These are phyloP conservation scores for Fusarium brachygibbosum DNA, from an alignment of 2,329 filamentous ascomycete genomes.

Conservation along the genomic window DNA sequence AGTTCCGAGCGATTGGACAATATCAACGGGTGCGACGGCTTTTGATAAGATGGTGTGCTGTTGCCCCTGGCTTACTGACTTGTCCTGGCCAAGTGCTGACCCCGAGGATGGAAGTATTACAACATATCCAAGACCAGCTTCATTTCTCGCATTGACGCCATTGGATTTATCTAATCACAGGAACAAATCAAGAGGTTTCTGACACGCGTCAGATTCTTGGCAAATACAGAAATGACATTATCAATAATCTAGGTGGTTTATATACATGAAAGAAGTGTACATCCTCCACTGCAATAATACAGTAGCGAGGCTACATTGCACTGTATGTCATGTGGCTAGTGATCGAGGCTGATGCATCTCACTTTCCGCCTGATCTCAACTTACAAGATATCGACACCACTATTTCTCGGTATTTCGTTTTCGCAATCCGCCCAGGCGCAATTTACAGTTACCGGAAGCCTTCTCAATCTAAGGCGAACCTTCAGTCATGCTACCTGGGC, in stretches of 20 bases:
- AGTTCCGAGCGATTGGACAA: not conserved
- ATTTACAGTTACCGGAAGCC: not conserved
- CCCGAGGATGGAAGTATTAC: not conserved
- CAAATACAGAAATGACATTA: not conserved
- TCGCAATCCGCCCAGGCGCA: not conserved
- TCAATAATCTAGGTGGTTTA: too few species aligned
- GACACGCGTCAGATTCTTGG: not conserved
- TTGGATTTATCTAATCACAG: not conserved
- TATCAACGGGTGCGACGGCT: not conserved
- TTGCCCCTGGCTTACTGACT: slow-evolving; percentile 5
- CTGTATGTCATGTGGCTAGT: slow-evolving; percentile 32
- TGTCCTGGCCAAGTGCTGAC: slow-evolving; percentile 14
- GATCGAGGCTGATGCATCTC: slow-evolving; percentile 9
- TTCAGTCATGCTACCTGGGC: not conserved
- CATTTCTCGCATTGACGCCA: not conserved
- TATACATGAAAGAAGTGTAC: too few species aligned
- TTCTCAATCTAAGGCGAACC: too few species aligned
- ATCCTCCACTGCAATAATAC: not conserved
- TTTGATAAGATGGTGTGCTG: not conserved
- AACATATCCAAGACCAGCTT: not conserved
- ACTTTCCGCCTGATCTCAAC: slow-evolving; percentile 14
- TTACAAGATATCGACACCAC: slow-evolving; percentile 13
- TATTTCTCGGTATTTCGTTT: not conserved
- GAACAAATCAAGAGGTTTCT: not conserved
- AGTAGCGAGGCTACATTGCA: not conserved